phyloP scores from a whole-genome alignment of 768 basidiomycete genomes.

The Amanita inopinata region DNA sequence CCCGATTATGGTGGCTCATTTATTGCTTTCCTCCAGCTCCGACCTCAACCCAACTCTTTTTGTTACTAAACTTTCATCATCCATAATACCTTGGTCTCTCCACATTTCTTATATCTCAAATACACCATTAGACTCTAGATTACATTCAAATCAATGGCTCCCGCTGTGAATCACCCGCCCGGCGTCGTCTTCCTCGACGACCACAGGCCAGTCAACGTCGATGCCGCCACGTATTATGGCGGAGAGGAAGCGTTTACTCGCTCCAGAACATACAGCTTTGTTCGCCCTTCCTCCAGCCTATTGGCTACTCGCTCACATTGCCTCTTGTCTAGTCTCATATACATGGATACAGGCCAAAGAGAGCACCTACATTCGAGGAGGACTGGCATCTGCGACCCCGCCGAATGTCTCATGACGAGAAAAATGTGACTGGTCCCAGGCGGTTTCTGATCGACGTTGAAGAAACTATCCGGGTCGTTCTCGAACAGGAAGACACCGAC shows the following conservation, averaged over 20 bases:
- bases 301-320: constrained; percentile 4
- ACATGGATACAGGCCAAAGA: constrained; percentile 65
- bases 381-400: constrained; percentile 66
- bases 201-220: constrained; percentile 41
- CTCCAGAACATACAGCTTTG: constrained; percentile 82
- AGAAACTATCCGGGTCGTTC: constrained; percentile 91
- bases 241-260: constrained; percentile 71
- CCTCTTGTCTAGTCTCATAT: constrained; percentile 46
- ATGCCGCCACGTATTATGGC: constrained; percentile 78
- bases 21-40: neutral
- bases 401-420: constrained; percentile 90
- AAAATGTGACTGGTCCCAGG: constrained; percentile 66
- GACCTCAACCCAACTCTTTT: neutral
- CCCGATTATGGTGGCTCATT: neutral
- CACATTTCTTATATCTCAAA: too few relatives aligned
- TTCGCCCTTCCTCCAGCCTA: constrained; percentile 26
- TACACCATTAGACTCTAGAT: neutral
- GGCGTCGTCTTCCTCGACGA: constrained; percentile 56
- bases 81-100: constrained; percentile 1
- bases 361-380: constrained; percentile 63
- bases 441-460: constrained; percentile 97
- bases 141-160: constrained; percentile 39
- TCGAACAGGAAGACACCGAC: constrained; percentile 97
- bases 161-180: constrained; percentile 52
- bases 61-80: constrained; percentile 1